These are phyloP conservation scores for Uncinocarpus reesii DNA, from an alignment of 2,329 filamentous ascomycete genomes.

Conservation along the genomic window DNA sequence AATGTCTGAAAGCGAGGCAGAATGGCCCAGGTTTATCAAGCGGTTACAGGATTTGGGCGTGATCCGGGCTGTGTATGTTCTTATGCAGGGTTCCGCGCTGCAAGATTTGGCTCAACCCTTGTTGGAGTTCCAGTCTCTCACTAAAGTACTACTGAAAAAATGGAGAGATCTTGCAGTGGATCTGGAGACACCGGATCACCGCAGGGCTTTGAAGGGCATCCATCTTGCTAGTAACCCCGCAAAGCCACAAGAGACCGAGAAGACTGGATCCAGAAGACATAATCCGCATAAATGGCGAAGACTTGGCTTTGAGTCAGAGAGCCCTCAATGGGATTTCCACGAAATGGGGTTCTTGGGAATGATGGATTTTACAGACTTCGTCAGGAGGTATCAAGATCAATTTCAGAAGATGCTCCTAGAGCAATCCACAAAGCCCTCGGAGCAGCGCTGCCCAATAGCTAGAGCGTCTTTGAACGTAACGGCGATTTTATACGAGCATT, in stretches of 20 bases:
- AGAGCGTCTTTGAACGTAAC: slow-evolving; percentile 79
- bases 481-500: slow-evolving; percentile 83
- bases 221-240: slow-evolving; percentile 73
- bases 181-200: slow-evolving; percentile 75
- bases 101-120: slow-evolving; percentile 84
- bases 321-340: slow-evolving; percentile 74
- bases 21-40: slow-evolving; percentile 96
- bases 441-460: slow-evolving; percentile 75
- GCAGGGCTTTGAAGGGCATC: slow-evolving; percentile 73
- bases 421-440: slow-evolving; percentile 61
- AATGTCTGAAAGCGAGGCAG: slow-evolving; percentile 62
- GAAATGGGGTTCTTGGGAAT: slow-evolving; percentile 80
- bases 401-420: slow-evolving; percentile 89
- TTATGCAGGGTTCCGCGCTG: slow-evolving; percentile 89
- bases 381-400: slow-evolving; percentile 78
- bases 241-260: slow-evolving; percentile 33
- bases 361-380: slow-evolving; percentile 95
- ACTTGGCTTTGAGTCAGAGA: slow-evolving; percentile 84
- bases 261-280: slow-evolving; percentile 56
- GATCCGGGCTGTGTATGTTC: slow-evolving; percentile 78
- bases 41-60: slow-evolving; percentile 83
- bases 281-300: slow-evolving; percentile 88
- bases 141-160: slow-evolving; percentile 73
- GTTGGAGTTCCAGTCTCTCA: slow-evolving; percentile 84
- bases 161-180: slow-evolving; percentile 83